Evolutionary conservation across 441 rosid genomes (phyloP), one percentile per base, ranked within the genome.

Genomic region (Gossypium trilobum): DNA sequence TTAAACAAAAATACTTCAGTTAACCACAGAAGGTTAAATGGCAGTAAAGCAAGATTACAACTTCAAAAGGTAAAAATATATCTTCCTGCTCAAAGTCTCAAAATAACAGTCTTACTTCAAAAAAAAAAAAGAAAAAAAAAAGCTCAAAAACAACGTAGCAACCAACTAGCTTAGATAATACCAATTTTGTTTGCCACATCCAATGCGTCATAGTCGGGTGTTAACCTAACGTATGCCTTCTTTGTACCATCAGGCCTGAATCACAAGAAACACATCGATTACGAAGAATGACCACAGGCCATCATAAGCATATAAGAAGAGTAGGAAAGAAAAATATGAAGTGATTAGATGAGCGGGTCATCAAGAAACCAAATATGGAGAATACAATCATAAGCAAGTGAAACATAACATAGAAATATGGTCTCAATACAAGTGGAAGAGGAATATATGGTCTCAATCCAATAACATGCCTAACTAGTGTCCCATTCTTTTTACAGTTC

Each of bases 131-230:
- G 20, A 19, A 23, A 23, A 23, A 23, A 23, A 23, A 0, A 25
- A 25, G 29, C 29, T 25, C 29, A 25, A 25, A 25, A 25, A 25
- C 17, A 36, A 55, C 10, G 20, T 20, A 31, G 65, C 13, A 9
- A 10, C 19, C 0, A 33, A 55, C 70, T 16, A 50, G 52, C 80
- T 86, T 88, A 91, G 69, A 92, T 92, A 68, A 92, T 92, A 63
- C 97, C 99, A 2, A 94, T 94, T 73, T 94, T 94, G 94, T 92
- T 94, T 27, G 95, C 97, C 72, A 90, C 96, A 25, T 91, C 98
- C 81, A 94, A 79, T 6, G 97, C 98, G 79, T 91, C 97, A 11
- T 77, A 82, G 73, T 92, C 97, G 1, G 97, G 95, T 29, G 97
- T 87, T 83, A 94, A 82, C 85, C 98, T 90, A 33, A 94, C 96